Conservation (phyloP, 257 asterid species). For the Solanum gracilifrons region DNA sequence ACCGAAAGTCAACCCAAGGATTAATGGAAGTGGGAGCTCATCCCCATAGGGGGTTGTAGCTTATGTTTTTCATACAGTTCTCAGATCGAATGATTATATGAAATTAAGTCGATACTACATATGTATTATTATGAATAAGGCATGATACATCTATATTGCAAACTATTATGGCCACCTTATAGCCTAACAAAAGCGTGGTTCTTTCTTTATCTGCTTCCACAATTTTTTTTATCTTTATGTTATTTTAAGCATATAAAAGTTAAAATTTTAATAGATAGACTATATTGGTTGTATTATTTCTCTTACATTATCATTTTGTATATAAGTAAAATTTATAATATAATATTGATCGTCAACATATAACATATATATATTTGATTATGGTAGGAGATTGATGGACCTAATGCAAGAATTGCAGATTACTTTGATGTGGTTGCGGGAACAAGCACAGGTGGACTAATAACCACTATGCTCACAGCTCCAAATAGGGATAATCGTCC, state of each 20-base stretch:
- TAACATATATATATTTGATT: too few species aligned
- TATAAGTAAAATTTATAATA: neutral
- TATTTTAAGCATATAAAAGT: neutral
- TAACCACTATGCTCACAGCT: constrained; percentile 35
- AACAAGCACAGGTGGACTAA: constrained; percentile 40
- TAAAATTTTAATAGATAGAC: neutral
- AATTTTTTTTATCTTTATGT: neutral
- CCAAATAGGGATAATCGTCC: constrained; percentile 24
- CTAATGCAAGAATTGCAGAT: constrained; percentile 35
- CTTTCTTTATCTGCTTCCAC: neutral
- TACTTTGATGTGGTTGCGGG: constrained; percentile 46
- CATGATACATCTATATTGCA: neutral
- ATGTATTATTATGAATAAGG: neutral
- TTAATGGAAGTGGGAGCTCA: neutral
- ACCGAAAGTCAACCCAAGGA: neutral
- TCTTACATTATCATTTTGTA: neutral
- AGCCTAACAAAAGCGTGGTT: neutral
- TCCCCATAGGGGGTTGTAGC: neutral
- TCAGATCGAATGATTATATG: neutral
- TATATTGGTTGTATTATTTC: neutral
- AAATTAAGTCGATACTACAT: neutral
- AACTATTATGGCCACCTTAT: neutral
- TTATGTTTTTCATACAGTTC: neutral
- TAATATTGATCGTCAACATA: neutral
- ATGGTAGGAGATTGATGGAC: constrained; percentile 32